Base-by-base conservation (phyloP, 768 basidiomycete species). In the Phylloporus rhodoxanthus region DNA sequence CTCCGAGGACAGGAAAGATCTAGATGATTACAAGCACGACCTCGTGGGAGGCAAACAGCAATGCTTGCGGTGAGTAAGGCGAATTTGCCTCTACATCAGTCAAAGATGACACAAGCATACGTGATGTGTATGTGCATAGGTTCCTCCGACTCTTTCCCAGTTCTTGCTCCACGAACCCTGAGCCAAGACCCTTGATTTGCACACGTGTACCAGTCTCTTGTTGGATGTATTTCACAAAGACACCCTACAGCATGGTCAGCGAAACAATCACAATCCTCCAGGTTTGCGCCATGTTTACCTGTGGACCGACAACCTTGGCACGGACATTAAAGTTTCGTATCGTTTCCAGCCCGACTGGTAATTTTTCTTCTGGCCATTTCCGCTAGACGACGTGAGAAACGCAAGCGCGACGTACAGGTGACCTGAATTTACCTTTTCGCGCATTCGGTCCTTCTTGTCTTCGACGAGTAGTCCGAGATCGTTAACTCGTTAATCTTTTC, bases 201-300 rank as follows among this genome's bases (percentile, higher is more conserved):
- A 99, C 95, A 52, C 95, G 80, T 6, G 94, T 95, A 25, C 85
- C 85, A 0, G 95, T 99, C 69, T 99, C 95, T 59, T 86, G 80
- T 68, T 99, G 95, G 43, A 98, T 98, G 65, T 93, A 93, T 70
- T 99, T 99, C 57, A 99, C 95, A 62, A 97, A 99, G 56, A 91
- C 84, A 56, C 94, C 94, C 88, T 66, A 44, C 9, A 32, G 5
- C 21, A 30, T 28, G 7, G 21, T 52, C 37, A 45, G 15, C 20
- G n/a, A 14, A 3, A 8, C 8, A n/a, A 13, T 8, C 21, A 8
- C 8, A n/a, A 13, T 8, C 21, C 19, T 7, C 34, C 4, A 30
- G 19, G 4, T 20, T 10, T 10, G 13, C 14, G 32, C 25, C 2
- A 14, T 10, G 75, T 81, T 51, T 67, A 93, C 92, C 54, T 82